Conservation (phyloP, 2,329 filamentous ascomycete species). For the Cercospora beticola region DNA sequence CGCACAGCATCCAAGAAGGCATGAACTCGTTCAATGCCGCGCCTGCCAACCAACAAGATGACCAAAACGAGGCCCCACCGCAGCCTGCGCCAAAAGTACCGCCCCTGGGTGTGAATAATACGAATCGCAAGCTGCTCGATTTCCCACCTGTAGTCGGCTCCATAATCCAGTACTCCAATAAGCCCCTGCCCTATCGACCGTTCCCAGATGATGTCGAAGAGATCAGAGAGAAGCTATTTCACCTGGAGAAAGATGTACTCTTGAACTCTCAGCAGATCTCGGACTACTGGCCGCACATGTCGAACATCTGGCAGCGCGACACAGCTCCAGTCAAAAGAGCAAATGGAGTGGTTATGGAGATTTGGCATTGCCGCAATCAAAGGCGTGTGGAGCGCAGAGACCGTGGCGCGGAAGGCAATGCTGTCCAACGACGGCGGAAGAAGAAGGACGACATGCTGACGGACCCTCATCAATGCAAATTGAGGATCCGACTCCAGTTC, state of each 20-base stretch:
- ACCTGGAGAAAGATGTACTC: constrained; percentile 24
- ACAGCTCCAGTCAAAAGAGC: constrained; percentile 9
- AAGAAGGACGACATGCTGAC: constrained; percentile 22
- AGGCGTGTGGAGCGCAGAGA: constrained; percentile 16
- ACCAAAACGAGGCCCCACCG: neutral
- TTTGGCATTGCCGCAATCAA: constrained; percentile 27
- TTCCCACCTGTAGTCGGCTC: constrained; percentile 28
- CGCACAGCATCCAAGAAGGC: neutral
- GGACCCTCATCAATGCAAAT: constrained; percentile 17
- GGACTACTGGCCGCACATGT: constrained; percentile 31
- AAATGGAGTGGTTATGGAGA: constrained; percentile 25
- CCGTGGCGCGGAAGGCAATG: constrained; percentile 2
- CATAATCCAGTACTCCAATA: constrained; percentile 27
- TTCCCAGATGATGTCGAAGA: constrained; percentile 26
- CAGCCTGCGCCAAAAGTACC: neutral
- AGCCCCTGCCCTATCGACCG: constrained; percentile 25
- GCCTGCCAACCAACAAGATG: neutral
- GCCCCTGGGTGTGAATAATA: constrained; percentile 6
- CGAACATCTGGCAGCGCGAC: constrained; percentile 25
- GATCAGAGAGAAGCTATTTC: constrained; percentile 28
- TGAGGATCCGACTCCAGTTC: constrained; percentile 24
- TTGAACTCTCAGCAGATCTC: constrained; percentile 30
- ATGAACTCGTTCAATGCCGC: constrained; percentile 4
- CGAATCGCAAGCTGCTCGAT: constrained; percentile 15
- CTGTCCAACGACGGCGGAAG: constrained; percentile 9